Evolutionary conservation across 495 filamentous ascomycete species (phyloP).

Genomic region (Hypoxylon intermedium): DNA sequence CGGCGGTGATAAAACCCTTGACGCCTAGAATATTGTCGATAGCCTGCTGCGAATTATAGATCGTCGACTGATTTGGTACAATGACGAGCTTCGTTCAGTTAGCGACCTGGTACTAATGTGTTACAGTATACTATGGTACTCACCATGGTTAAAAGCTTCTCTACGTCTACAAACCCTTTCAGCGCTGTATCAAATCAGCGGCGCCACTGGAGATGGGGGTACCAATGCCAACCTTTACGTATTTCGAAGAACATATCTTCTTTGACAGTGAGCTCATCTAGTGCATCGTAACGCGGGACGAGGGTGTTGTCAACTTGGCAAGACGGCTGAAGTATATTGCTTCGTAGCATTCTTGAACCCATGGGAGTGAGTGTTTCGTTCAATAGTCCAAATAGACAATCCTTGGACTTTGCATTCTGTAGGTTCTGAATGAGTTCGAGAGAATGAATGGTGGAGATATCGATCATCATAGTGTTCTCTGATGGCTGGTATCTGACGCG

Average conservation of each 20-base stretch:
- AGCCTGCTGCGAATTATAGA: constrained; percentile 75
- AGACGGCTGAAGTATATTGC: constrained; percentile 88
- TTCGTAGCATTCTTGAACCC: constrained; percentile 80
- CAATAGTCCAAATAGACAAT: constrained; percentile 81
- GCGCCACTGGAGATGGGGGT: neutral
- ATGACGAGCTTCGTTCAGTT: constrained; percentile 48
- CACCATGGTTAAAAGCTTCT: constrained; percentile 69
- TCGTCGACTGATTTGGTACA: constrained; percentile 60
- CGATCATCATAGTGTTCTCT: constrained; percentile 93
- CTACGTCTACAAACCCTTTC: constrained; percentile 75
- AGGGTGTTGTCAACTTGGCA: constrained; percentile 68
- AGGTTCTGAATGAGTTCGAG: constrained; percentile 92
- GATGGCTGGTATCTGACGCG: constrained; percentile 88
- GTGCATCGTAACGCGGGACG: constrained; percentile 75
- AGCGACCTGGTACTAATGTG: constrained; percentile 4
- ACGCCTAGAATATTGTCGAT: constrained; percentile 87
- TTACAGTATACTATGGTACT: constrained; percentile 1
- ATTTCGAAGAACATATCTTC: constrained; percentile 87
- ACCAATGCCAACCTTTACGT: constrained; percentile 60
- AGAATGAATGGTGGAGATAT: constrained; percentile 80
- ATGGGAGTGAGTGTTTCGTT: constrained; percentile 88
- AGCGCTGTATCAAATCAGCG: constrained; percentile 58
- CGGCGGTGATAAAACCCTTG: constrained; percentile 77
- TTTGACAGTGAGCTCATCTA: constrained; percentile 82
- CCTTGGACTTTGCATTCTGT: constrained; percentile 73